Base-by-base conservation (phyloP, 2,329 filamentous ascomycete species). In the Colletotrichum tabaci region DNA sequence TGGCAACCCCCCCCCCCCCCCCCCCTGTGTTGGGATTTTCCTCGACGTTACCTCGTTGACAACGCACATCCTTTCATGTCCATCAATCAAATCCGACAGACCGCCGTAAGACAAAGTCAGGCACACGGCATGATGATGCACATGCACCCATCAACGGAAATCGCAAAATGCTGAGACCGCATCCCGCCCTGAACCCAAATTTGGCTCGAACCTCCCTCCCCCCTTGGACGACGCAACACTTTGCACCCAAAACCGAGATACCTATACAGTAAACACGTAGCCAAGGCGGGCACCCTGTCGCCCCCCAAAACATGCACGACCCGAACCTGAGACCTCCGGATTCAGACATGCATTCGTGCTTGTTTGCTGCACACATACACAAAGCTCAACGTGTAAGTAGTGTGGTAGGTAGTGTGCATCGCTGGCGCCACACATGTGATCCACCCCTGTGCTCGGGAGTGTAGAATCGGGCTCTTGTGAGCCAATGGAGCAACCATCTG, bases 121-220 rank as follows among this genome's bases (percentile, higher is more conserved):
- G 57, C 26, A 71, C 26, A 71, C 65, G 26, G 52, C 23, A 53
- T 68, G 65, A 60, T 46, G 38, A 46, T 50, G 50, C 42, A 9
- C 21, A 61, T 47, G 65, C 57, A 71, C 40, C 13, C 44, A 10
- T 50, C 46, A 12, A 30, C 52, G 15, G 15, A 38, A 38, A 52
- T 50, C 12, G 10, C 18, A 21, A 44, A n/a, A 23, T 46, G 52
- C 38, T 47, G 44, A 55, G 57, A 67, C 56, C 8, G n/a, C 4
- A 9, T 42, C 38, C 35, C 46, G 46, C 35, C 30, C 21, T 26
- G 60, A 52, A 42, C 46, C 60, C 47, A 52, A 62, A 30, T n/a
- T 52, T 35, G 47, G 60, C 60, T 62, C 60, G 47, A 52, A 21
- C 60, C 35, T 38, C 35, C 7, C 4, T 30, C 30, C 30, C 8